phyloP scores from a whole-genome alignment of 371 early-diverging fungal species.

The Rhizopus stolonifer region DNA sequence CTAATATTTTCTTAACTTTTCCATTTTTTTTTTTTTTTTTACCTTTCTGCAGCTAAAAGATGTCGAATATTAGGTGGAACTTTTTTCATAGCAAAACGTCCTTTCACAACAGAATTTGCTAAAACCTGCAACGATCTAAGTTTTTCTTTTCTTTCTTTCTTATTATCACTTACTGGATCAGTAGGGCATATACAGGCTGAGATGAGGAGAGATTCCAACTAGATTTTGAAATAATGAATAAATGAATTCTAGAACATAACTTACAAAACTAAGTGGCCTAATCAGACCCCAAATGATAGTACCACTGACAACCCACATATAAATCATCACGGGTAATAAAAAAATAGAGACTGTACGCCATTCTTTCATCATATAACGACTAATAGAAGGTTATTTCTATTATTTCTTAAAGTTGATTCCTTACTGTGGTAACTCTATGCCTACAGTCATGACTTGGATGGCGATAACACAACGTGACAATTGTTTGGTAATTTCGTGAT shows the following conservation, averaged over 20 bases:
- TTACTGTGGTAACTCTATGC: slow-evolving; percentile 80
- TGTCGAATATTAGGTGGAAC: slow-evolving; percentile 87
- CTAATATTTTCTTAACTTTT: slow-evolving; percentile 24
- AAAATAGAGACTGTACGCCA: slow-evolving; percentile 70
- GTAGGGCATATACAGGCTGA: slow-evolving; percentile 94
- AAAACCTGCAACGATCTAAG: slow-evolving; percentile 54
- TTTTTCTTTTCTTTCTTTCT: background rate
- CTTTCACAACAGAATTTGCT: slow-evolving; percentile 93
- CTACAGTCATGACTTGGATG: slow-evolving; percentile 88
- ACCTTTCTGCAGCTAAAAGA: slow-evolving; percentile 87
- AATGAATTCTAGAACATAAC: slow-evolving; percentile 2
- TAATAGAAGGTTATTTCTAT: background rate
- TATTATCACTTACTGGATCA: slow-evolving; percentile 73
- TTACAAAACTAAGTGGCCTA: slow-evolving; percentile 63
- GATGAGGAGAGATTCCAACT: slow-evolving; percentile 75
- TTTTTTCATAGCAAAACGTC: slow-evolving; percentile 92
- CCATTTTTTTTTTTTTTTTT: slow-evolving; percentile 12
- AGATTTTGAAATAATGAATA: slow-evolving; percentile 9
- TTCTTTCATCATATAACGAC: slow-evolving; percentile 60
- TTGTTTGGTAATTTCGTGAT: slow-evolving; percentile 63
- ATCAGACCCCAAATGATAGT: slow-evolving; percentile 64
- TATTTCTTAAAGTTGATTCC: background rate
- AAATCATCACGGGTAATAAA: slow-evolving; percentile 81
- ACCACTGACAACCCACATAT: slow-evolving; percentile 87
- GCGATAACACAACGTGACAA: slow-evolving; percentile 79